These are phyloP conservation scores for Globisporangium parvum DNA, from an alignment of 352 stramenopile genomes.

Conservation along the genomic window DNA sequence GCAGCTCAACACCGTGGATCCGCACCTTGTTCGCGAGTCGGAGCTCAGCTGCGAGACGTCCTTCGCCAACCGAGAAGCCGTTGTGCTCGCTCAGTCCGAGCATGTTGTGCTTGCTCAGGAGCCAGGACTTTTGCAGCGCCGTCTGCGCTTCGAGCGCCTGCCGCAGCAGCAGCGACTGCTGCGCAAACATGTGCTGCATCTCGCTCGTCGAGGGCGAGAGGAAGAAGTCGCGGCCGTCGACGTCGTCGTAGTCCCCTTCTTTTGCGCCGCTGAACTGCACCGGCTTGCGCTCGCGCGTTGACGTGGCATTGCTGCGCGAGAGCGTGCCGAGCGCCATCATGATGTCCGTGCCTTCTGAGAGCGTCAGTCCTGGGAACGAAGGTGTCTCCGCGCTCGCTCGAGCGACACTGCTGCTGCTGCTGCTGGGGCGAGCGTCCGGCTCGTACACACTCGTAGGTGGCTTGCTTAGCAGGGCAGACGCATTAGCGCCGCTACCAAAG, in stretches of 20 bases:
- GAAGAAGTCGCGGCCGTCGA: constrained; percentile 69
- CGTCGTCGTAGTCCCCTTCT: constrained; percentile 41
- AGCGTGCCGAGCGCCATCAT: constrained; percentile 63
- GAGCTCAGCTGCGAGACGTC: constrained; percentile 68
- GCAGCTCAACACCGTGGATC: not conserved
- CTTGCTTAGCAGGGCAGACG: too few species aligned
- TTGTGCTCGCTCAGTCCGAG: constrained; percentile 39
- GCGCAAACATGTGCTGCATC: constrained; percentile 87
- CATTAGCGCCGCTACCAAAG: too few species aligned
- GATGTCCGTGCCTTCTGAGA: constrained; percentile 75
- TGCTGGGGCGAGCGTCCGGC: not conserved
- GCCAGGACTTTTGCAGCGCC: constrained; percentile 69
- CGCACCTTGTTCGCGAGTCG: constrained; percentile 82
- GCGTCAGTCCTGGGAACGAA: constrained; percentile 40
- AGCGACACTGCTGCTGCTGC: not conserved
- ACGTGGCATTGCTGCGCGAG: constrained; percentile 16
- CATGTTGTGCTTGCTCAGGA: constrained; percentile 70
- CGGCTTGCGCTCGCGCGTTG: constrained; percentile 18
- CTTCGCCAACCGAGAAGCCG: constrained; percentile 78
- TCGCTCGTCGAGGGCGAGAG: constrained; percentile 79
- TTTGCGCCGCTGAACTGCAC: constrained; percentile 41
- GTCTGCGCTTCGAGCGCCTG: constrained; percentile 67
- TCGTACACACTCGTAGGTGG: too few species aligned
- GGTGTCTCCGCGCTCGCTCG: not conserved
- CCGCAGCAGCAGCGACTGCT: constrained; percentile 69